Evolutionary conservation across 2,329 filamentous ascomycete genomes (phyloP).

Genomic region (Thermothelomyces thermophilus): DNA sequence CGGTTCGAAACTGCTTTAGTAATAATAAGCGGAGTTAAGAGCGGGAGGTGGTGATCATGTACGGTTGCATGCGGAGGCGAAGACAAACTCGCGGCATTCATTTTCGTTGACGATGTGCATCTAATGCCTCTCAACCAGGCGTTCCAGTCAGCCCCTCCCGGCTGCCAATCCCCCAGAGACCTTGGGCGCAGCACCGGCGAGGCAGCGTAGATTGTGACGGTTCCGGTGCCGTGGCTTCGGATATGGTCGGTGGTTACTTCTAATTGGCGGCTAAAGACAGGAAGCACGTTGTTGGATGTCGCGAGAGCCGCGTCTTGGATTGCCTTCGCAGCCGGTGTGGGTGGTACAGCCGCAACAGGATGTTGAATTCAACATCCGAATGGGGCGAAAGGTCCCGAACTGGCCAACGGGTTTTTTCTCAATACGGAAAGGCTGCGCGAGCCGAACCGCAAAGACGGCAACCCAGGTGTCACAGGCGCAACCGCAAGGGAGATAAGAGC

Average conservation of each 20-base stretch:
- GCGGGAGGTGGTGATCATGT: background rate
- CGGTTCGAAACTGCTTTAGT: background rate
- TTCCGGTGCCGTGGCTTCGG: conserved; percentile 1
- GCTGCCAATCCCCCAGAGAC: background rate
- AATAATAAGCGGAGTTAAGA: too few relatives aligned
- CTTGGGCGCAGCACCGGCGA: background rate
- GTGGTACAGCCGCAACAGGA: conserved; percentile 5
- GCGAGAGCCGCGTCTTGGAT: background rate
- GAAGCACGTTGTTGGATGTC: background rate
- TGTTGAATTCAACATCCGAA: conserved; percentile 1
- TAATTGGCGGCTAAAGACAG: background rate
- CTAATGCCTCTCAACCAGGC: background rate
- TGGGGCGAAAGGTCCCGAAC: background rate
- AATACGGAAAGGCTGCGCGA: conserved; percentile 1
- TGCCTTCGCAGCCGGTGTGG: conserved; percentile 5
- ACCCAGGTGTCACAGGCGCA: background rate
- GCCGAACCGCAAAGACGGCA: background rate
- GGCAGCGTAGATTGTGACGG: background rate
- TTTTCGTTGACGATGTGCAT: background rate
- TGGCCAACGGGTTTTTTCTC: background rate
- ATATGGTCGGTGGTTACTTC: background rate
- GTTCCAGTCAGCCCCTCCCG: background rate
- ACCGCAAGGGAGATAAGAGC: background rate
- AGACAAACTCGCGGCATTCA: too few relatives aligned
- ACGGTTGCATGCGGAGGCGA: background rate